phyloP scores from a whole-genome alignment of 805 yeast species.

The Jamesozyma lodderae region DNA sequence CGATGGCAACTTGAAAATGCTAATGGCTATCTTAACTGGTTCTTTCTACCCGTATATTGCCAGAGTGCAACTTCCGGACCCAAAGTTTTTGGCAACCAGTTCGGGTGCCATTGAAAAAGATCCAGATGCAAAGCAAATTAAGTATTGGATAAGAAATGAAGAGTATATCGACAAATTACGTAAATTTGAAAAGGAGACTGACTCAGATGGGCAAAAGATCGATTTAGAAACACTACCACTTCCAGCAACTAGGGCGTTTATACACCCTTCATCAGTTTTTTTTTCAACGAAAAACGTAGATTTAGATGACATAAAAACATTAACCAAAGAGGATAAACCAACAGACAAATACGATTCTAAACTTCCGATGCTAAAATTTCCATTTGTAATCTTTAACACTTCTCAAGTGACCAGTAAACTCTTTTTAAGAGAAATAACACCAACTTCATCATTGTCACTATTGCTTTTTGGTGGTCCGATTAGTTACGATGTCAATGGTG shows the following conservation, averaged over 20 bases:
- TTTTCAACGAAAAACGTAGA: slow-evolving; percentile 39
- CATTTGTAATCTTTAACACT: slow-evolving; percentile 55
- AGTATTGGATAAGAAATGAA: slow-evolving; percentile 65
- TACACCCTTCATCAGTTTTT: slow-evolving; percentile 79
- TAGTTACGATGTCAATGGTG: slow-evolving; percentile 42
- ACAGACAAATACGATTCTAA: slow-evolving; percentile 23
- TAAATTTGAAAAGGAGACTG: slow-evolving; percentile 11
- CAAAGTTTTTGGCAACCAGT: slow-evolving; percentile 58
- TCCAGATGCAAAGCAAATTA: slow-evolving; percentile 65
- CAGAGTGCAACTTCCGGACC: slow-evolving; percentile 71
- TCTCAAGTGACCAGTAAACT: slow-evolving; percentile 59
- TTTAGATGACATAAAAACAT: slow-evolving; percentile 19
- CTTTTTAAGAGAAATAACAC: slow-evolving; percentile 70
- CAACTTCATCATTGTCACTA: slow-evolving; percentile 61
- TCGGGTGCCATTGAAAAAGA: slow-evolving; percentile 82
- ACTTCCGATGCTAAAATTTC: slow-evolving; percentile 35
- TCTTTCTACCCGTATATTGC: slow-evolving; percentile 79
- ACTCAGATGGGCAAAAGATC: slow-evolving; percentile 2
- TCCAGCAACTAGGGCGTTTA: slow-evolving; percentile 64
- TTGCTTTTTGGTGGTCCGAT: slow-evolving; percentile 76
- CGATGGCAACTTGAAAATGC: slow-evolving; percentile 38
- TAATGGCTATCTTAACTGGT: slow-evolving; percentile 67
- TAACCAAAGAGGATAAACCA: slow-evolving; percentile 12
- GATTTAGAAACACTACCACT: slow-evolving; percentile 19
- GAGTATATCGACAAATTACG: slow-evolving; percentile 33